Evolutionary conservation across 805 yeast species (phyloP), one percentile per base, ranked within the genome.

Genomic region (Yarrowia keelungensis): DNA sequence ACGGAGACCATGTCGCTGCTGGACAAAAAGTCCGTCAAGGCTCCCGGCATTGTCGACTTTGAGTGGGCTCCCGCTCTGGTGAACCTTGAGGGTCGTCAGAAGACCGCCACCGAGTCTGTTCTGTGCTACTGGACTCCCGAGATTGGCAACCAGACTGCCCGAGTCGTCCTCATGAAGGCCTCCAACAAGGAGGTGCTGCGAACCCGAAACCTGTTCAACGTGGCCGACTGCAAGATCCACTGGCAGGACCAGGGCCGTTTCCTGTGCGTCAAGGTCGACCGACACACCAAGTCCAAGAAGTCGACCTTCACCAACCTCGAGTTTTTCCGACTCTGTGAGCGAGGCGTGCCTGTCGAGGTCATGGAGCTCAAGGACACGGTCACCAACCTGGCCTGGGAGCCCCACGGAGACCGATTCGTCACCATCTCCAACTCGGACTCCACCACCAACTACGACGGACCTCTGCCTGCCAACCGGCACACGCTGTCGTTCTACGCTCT

Each of bases 51-150:
- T 72, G 87, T 87, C 75, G 97, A 93, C 79, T 95, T 95, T 76
- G 96, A 92, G 78, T 95, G 94, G 86, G 92, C 98, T 36, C 99
- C 99, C 70, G 88, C 92, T 32, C 90, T 91, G 73, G 90, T 92
- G 66, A 82, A 85, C 73, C 83, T 91, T 69, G 85, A 87, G 54
- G 85, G 84, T 69, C 80, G 86, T 68, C 78, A 77, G 69, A 85
- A 81, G 73, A 84, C 81, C 69, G 64, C 69, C 46, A 81, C 77
- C 47, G 86, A 83, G 69, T 84, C 82, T 51, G 84, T 84, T 3
- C 84, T 95, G 73, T 88, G 97, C 41, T 95, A 89, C 82, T 95
- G 99, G 99, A 92, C 97, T 58, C 99, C 99, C 68, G 99, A 95
- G 82, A 81, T 87, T 67, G 79, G 84, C 71, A 94, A 95, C 80